Percentiles rank a stretch among this genome's conserved stretches.
phyloP scores from a whole-genome alignment of 257 asterid genomes.

The Solanum tarapatanum region DNA sequence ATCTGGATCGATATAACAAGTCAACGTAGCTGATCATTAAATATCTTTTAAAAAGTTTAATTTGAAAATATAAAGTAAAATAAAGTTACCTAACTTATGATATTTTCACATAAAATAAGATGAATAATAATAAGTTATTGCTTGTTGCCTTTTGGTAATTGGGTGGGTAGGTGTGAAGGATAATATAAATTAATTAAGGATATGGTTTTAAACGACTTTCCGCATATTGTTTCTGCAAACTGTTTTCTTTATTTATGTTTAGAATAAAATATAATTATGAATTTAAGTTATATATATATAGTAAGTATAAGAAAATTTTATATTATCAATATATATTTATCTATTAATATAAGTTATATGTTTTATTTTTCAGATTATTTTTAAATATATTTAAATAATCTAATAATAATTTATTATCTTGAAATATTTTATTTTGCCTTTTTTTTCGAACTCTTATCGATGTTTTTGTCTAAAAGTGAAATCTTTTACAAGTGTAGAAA shows the following conservation, averaged over 20 bases:
- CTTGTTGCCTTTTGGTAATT: background rate
- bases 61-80: background rate
- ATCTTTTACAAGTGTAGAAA: background rate
- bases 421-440: too few species aligned
- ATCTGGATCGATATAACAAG: too few species aligned
- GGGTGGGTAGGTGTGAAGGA: background rate
- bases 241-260: background rate
- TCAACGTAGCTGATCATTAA: background rate
- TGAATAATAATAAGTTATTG: background rate
- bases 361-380: too few species aligned
- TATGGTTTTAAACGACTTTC: background rate
- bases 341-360: too few species aligned
- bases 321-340: too few species aligned
- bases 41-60: too few species aligned
- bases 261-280: background rate
- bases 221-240: background rate
- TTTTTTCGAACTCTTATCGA: too few species aligned
- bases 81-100: background rate
- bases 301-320: background rate
- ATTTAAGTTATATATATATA: too few species aligned
- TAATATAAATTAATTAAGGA: background rate
- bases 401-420: too few species aligned
- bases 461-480: too few species aligned
- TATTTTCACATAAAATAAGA: background rate
- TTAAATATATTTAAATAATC: background rate